Conservation (phyloP, 352 stramenopile species). For the Pythium oligandrum region DNA sequence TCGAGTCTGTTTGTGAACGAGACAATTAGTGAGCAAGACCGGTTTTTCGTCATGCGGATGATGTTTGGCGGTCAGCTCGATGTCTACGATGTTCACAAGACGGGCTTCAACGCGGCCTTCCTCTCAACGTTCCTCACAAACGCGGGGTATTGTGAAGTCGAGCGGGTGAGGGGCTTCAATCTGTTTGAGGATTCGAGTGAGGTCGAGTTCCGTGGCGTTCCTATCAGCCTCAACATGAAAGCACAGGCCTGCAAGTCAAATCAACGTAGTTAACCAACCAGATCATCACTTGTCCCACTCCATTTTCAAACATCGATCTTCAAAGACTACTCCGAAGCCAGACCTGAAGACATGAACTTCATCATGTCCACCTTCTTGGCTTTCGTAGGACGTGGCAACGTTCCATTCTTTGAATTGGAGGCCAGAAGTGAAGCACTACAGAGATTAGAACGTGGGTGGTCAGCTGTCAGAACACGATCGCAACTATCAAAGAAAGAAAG, state of each 20-base stretch:
- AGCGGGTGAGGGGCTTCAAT: constrained; percentile 37
- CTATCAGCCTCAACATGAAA: constrained; percentile 66
- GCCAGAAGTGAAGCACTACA: constrained; percentile 19
- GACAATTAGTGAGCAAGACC: constrained; percentile 44
- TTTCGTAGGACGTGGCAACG: constrained; percentile 19
- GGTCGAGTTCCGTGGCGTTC: constrained; percentile 27
- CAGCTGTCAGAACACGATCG: constrained; percentile 2
- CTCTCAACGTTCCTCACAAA: constrained; percentile 33
- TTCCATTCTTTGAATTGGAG: constrained; percentile 5
- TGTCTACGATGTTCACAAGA: constrained; percentile 70
- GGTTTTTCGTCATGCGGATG: constrained; percentile 62
- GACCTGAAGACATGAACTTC: constrained; percentile 51
- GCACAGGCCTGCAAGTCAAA: constrained; percentile 29
- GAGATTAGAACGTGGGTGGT: neutral
- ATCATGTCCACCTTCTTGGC: constrained; percentile 79
- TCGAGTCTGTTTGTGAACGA: constrained; percentile 55
- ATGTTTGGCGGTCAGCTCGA: constrained; percentile 72
- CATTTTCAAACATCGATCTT: too few species aligned
- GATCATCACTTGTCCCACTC: too few species aligned
- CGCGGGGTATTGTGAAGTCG: constrained; percentile 56
- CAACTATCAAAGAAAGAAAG: neutral
- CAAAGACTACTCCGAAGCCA: too few species aligned
- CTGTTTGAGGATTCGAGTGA: constrained; percentile 56
- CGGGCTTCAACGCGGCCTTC: constrained; percentile 62
- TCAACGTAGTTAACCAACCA: too few species aligned